phyloP scores from a whole-genome alignment of 2,329 filamentous ascomycete species.

The Fusarium irregulare region DNA sequence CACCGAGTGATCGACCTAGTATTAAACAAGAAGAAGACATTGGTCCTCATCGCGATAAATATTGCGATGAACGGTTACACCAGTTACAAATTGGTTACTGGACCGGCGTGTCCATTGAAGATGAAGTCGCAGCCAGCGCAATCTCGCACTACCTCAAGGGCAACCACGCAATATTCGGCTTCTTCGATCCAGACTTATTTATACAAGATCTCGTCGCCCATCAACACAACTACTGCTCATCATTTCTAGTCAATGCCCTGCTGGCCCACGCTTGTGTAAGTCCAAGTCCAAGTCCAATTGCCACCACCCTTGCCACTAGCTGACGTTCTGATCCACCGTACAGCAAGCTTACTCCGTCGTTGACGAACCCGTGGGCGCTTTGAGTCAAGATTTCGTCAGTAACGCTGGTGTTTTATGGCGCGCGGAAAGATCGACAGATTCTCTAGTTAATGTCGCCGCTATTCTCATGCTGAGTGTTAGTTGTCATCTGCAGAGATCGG shows the following conservation, averaged over 20 bases:
- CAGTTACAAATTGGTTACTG: conserved; percentile 45
- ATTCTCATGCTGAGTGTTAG: conserved; percentile 26
- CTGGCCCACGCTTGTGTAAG: conserved; percentile 50
- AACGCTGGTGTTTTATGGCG: conserved; percentile 23
- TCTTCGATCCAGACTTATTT: conserved; percentile 51
- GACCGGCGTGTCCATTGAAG: conserved; percentile 48
- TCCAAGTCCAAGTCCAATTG: not conserved
- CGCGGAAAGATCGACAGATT: conserved; percentile 31
- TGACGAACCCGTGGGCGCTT: conserved; percentile 3
- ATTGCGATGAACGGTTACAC: conserved; percentile 16
- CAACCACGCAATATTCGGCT: conserved; percentile 51
- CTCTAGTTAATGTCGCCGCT: conserved; percentile 25
- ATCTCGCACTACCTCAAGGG: conserved; percentile 50
- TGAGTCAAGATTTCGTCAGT: conserved; percentile 24
- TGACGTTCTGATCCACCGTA: not conserved
- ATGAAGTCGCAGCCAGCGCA: conserved; percentile 47
- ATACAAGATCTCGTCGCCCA: conserved; percentile 47
- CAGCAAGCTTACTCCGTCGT: conserved; percentile 25
- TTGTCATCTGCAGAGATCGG: conserved; percentile 4
- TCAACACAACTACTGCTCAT: conserved; percentile 46
- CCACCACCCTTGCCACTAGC: conserved; percentile 3
- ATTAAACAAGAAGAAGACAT: conserved; percentile 5
- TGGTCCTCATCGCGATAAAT: not conserved
- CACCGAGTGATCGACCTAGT: not conserved
- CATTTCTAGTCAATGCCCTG: conserved; percentile 49